These are phyloP conservation scores for Dissoconium aciculare DNA, from an alignment of 2,329 filamentous ascomycete genomes.

Conservation along the genomic window DNA sequence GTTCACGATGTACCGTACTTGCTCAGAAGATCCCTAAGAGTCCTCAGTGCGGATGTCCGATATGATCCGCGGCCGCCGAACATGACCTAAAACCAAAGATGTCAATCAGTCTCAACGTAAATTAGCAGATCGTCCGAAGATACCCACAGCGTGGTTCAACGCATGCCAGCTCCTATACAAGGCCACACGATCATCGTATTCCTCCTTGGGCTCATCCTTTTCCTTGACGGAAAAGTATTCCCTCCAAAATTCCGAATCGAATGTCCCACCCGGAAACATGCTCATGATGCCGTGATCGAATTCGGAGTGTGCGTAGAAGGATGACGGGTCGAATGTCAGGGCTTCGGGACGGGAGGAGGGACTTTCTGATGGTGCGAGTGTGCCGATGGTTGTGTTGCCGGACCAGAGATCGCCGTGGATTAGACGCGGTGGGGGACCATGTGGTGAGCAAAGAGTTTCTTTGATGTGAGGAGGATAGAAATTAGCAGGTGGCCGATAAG, in stretches of 20 bases:
- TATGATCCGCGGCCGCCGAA: no score
- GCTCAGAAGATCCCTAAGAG: no score
- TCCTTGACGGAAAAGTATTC: constrained; percentile 65
- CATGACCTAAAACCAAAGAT: no score
- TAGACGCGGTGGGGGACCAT: constrained; percentile 59
- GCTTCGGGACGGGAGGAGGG: constrained; percentile 45
- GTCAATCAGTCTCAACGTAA: no score
- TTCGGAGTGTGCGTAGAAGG: constrained; percentile 74
- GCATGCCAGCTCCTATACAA: constrained; percentile 84
- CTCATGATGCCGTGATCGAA: constrained; percentile 88
- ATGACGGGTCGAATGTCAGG: constrained; percentile 68
- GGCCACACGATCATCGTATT: constrained; percentile 70
- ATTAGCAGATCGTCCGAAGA: no score
- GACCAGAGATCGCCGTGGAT: constrained; percentile 91
- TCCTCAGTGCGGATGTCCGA: no score
- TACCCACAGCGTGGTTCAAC: constrained; percentile 65
- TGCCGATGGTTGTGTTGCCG: constrained; percentile 60
- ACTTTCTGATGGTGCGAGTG: no score
- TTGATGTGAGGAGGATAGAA: no score
- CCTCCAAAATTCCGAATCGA: constrained; percentile 52
- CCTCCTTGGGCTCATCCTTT: constrained; percentile 62
- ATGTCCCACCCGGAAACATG: constrained; percentile 96
- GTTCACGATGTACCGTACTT: no score
- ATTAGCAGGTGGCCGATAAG: no score
- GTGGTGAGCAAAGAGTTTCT: no score